phyloP scores from a whole-genome alignment of 2,329 filamentous ascomycete genomes.

The Colletotrichum filicis region DNA sequence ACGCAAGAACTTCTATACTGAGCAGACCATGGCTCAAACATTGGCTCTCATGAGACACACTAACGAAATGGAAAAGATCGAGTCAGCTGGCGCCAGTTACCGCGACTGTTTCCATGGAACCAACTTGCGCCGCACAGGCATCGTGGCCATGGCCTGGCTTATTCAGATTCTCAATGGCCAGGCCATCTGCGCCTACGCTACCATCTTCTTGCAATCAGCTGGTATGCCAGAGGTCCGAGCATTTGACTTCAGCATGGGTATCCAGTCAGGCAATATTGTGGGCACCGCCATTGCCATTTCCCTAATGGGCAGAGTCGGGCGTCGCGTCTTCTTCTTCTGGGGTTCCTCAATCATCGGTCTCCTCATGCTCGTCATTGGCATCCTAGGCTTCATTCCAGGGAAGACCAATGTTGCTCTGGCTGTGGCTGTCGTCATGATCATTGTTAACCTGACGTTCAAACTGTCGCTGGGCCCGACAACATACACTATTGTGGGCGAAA shows the following conservation, averaged over 20 bases:
- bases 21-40: constrained; percentile 50
- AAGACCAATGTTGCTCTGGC: constrained; percentile 41
- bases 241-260: constrained; percentile 59
- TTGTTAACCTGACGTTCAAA: constrained; percentile 55
- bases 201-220: constrained; percentile 62
- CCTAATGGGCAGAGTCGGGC: constrained; percentile 50
- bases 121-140: constrained; percentile 46
- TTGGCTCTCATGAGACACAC: constrained; percentile 54
- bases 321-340: constrained; percentile 51
- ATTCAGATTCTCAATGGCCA: constrained; percentile 44
- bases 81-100: constrained; percentile 46
- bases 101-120: constrained; percentile 51
- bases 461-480: constrained; percentile 56
- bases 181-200: constrained; percentile 63
- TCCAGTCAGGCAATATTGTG: constrained; percentile 57
- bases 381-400: constrained; percentile 46
- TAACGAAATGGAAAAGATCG: constrained; percentile 48
- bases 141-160: constrained; percentile 43
- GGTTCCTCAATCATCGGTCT: constrained; percentile 50
- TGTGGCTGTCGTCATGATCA: constrained; percentile 50
- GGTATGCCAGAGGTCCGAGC: constrained; percentile 55
- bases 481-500: constrained; percentile 57
- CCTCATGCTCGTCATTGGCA: constrained; percentile 54
- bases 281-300: constrained; percentile 53
- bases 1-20: constrained; percentile 45